phyloP scores from a whole-genome alignment of 2,329 filamentous ascomycete genomes.

The Alternaria angustiovoidea region DNA sequence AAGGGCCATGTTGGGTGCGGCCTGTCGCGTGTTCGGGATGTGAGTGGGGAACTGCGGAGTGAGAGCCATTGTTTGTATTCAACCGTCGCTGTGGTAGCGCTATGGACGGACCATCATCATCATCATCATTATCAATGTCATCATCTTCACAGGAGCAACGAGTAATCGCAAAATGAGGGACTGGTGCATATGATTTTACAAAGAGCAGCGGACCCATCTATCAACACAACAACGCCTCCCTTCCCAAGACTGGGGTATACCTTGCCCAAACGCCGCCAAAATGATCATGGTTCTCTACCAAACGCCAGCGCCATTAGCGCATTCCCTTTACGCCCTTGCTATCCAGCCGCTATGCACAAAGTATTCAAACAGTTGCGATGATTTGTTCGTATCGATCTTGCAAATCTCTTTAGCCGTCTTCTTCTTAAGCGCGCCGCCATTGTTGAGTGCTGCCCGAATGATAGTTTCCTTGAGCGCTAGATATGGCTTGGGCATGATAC shows the following conservation, averaged over 20 bases:
- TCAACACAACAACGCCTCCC: slow-evolving; percentile 14
- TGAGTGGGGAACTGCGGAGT: slow-evolving; percentile 20
- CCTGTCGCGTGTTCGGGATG: slow-evolving; percentile 14
- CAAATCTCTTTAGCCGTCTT: slow-evolving; percentile 91
- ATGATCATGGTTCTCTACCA: background rate
- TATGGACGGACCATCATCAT: slow-evolving; percentile 9
- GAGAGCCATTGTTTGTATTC: slow-evolving; percentile 28
- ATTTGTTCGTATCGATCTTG: slow-evolving; percentile 83
- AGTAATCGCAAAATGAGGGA: background rate
- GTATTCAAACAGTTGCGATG: slow-evolving; percentile 89
- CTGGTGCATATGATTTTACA: slow-evolving; percentile 15
- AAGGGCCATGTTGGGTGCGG: slow-evolving; percentile 27
- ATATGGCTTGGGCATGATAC: slow-evolving; percentile 93
- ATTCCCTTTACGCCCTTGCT: slow-evolving; percentile 71
- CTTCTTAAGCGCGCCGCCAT: slow-evolving; percentile 88
- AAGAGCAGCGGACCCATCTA: slow-evolving; percentile 1
- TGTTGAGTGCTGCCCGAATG: slow-evolving; percentile 88
- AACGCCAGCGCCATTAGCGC: slow-evolving; percentile 13
- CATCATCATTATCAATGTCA: background rate
- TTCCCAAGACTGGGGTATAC: slow-evolving; percentile 30
- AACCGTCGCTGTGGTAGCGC: slow-evolving; percentile 19
- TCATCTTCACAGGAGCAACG: background rate
- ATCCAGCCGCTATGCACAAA: slow-evolving; percentile 94
- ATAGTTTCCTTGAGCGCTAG: slow-evolving; percentile 92
- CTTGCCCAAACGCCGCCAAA: slow-evolving; percentile 19